phyloP scores from a whole-genome alignment of 257 asterid genomes.

The Eucommia ulmoides region DNA sequence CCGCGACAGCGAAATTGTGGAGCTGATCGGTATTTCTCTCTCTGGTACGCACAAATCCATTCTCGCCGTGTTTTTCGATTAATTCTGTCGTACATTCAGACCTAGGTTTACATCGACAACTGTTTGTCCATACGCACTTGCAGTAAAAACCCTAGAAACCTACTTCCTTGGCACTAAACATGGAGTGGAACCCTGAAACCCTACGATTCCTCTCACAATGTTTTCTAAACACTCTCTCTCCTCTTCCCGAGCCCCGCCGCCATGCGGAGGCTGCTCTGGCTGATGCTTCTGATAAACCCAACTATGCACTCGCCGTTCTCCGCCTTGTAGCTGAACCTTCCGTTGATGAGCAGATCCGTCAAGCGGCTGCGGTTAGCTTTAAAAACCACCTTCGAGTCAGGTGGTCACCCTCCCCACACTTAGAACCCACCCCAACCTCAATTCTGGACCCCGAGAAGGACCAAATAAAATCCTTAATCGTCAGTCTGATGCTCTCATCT shows the following conservation, averaged over 20 bases:
- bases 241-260: conserved; percentile 68
- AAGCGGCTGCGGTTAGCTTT: conserved; percentile 81
- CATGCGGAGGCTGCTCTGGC: conserved; percentile 54
- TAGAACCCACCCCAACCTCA: conserved; percentile 17
- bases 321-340: conserved; percentile 65
- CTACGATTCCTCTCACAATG: conserved; percentile 64
- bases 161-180: no score
- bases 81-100: no score
- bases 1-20: no score
- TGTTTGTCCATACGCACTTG: no score
- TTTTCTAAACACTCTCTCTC: conserved; percentile 73
- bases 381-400: conserved; percentile 71
- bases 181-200: conserved; percentile 83
- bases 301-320: conserved; percentile 77
- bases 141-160: no score
- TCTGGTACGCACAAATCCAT: no score
- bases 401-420: conserved; percentile 29
- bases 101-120: no score
- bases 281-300: conserved; percentile 51
- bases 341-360: conserved; percentile 84
- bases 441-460: conserved; percentile 64
- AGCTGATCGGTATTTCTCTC: no score
- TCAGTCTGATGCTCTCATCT: conserved; percentile 52
- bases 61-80: no score
- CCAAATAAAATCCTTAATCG: conserved; percentile 61